Evolutionary conservation across 352 stramenopile species (phyloP), one percentile per base, ranked within the genome.

Genomic region (Globisporangium okanoganense): DNA sequence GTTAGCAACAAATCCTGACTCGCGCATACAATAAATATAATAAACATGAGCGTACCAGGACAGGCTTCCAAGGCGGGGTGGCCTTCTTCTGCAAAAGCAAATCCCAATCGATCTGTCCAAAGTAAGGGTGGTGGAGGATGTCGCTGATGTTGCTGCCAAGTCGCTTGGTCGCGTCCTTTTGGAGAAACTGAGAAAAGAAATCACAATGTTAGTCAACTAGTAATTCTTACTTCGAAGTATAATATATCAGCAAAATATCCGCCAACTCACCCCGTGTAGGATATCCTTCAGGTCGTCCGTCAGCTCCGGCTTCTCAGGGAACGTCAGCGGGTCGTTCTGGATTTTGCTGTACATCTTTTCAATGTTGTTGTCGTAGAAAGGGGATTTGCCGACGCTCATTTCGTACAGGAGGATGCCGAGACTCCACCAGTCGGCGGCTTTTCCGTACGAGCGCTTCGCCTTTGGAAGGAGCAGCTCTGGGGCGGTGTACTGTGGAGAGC

Each of bases 261-360:
- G 22, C 2, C 18, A 8, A 78, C 74, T 47, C 72, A 88, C 78
- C 53, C 74, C 78, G 58, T 78, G 70, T 18, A 96, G 65, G 61
- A 96, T 86, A 43, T 89, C 83, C 64, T 91, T 92, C 38, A 96
- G 71, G 31, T 91, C 82, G 13, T 85, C 75, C 7, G 76, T 61
- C 38, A 93, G 72, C 54, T 79, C 66, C 0, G 85, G 83, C 58
- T 90, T 90, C 14, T 77, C 72, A 0, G 87, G 87, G 58, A 97
- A 97, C 44, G 65, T 69, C 22, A 97, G 69, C 43, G 80, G 71
- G 56, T 94, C 84, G 56, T 93, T 85, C 66, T 97, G 85, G 62
- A 98, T 97, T 53, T 95, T 92, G 50, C 94, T 73, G 77, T 97
- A 97, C 85, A 97, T 96, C 56, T 94, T 94, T 73, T 97, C 87